phyloP scores from a whole-genome alignment of 345 rosid species.

The sweet orange (Citrus sinensis) region DVS_A1.0 CM039166.1:12064501-12065000 shows the following conservation, averaged over 20 bases:
- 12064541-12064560: conserved; percentile 67
- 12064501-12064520: conserved; percentile 94
- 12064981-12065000: conserved; percentile 68
- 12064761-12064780: conserved; percentile 88
- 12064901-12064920: conserved; percentile 67
- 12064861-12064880: conserved; percentile 51
- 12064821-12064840: conserved; percentile 69
- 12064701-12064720: conserved; percentile 70
- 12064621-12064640: conserved; percentile 47
- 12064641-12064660: conserved; percentile 81
- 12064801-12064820: conserved; percentile 87
- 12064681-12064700: conserved; percentile 71
- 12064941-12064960: conserved; percentile 72
- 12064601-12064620: conserved; percentile 22
- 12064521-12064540: conserved; percentile 87
- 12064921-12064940: conserved; percentile 71
- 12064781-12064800: conserved; percentile 86
- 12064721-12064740: conserved; percentile 51
- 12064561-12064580: conserved; percentile 75
- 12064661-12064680: conserved; percentile 79
- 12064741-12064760: conserved; percentile 59
- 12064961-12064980: conserved; percentile 77
- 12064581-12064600: conserved; percentile 31
- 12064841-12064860: conserved; percentile 62
- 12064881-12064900: conserved; percentile 44